phyloP scores from a whole-genome alignment of 2,329 filamentous ascomycete species.

The Alternaria novae-zelandiae region DNA sequence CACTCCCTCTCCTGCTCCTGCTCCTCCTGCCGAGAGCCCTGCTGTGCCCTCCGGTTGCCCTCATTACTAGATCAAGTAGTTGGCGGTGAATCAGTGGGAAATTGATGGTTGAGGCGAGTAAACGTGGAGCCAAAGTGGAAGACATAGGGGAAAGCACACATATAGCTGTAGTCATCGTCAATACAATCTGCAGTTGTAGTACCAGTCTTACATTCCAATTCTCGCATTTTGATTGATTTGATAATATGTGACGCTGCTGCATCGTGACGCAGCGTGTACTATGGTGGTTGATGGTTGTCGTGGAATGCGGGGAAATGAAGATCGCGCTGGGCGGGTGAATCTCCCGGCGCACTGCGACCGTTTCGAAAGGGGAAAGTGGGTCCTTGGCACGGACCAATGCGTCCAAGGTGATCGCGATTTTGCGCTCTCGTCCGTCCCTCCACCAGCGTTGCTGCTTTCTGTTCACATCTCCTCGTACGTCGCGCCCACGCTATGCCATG shows the following conservation, averaged over 20 bases:
- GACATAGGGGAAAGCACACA: background rate
- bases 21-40: background rate
- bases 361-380: background rate
- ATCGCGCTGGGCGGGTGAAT: background rate
- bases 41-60: background rate
- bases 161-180: background rate
- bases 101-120: background rate
- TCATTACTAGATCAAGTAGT: background rate
- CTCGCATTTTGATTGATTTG: background rate
- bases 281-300: background rate
- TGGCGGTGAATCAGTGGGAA: background rate
- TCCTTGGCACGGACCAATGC: background rate
- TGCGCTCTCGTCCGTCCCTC: background rate
- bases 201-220: background rate
- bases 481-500: background rate
- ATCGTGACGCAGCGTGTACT: background rate
- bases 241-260: background rate
- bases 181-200: background rate
- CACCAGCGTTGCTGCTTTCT: background rate
- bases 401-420: background rate
- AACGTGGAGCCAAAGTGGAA: background rate
- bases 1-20: background rate
- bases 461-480: rapidly evolving
- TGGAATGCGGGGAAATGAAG: background rate
- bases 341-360: background rate